Conservation (phyloP, 768 basidiomycete species). For the Chalciporus pseudorubinellus region DNA sequence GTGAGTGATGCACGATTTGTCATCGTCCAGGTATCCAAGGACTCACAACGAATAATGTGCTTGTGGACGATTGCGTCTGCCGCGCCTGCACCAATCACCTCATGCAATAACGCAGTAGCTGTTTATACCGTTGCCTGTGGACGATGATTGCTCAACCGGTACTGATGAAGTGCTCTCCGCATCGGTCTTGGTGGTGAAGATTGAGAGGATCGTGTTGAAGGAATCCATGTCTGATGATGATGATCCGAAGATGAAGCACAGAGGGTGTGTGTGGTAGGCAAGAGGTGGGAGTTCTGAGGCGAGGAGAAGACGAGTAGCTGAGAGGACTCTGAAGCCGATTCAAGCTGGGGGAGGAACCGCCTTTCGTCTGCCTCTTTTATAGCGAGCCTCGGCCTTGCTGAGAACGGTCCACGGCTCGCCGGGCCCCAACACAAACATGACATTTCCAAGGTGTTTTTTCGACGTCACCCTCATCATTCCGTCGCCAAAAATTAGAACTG, state of each 20-base stretch:
- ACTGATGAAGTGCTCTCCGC: constrained; percentile 9
- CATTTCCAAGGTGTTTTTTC: background rate
- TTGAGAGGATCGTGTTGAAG: constrained; percentile 15
- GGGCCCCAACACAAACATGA: too few relatives aligned
- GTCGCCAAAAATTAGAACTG: background rate
- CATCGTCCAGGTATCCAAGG: background rate
- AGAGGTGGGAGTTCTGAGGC: background rate
- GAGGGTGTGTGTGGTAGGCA: background rate
- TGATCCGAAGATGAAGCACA: background rate
- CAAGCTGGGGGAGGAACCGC: constrained; percentile 1
- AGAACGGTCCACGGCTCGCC: too few relatives aligned
- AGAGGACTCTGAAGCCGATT: background rate
- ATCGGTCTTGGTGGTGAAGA: constrained; percentile 8
- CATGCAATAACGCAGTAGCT: constrained; percentile 22
- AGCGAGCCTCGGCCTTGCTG: background rate
- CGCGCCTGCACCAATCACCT: constrained; percentile 2
- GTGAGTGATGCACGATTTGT: constrained; percentile 4
- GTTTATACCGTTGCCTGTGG: background rate
- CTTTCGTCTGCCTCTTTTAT: constrained; percentile 15
- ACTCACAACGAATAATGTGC: constrained; percentile 24
- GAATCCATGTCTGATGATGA: constrained; percentile 20
- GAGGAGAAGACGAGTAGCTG: constrained; percentile 1
- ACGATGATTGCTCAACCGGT: constrained; percentile 18
- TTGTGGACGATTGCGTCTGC: background rate
- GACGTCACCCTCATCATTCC: background rate